phyloP scores from a whole-genome alignment of 495 filamentous ascomycete genomes.

The Copromyces sp. region DNA sequence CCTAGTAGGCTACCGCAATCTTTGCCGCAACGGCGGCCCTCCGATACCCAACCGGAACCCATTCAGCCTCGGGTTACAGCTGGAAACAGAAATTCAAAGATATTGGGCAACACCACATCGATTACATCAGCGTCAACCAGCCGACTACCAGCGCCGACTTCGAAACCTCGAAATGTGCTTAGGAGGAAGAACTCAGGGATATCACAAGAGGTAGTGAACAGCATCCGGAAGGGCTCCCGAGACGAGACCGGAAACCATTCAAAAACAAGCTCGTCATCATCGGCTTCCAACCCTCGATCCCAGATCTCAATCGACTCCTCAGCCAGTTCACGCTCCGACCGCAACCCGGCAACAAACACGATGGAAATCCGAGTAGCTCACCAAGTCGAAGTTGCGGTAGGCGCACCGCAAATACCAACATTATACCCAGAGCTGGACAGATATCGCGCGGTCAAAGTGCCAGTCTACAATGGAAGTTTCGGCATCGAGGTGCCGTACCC shows the following conservation, averaged over 20 bases:
- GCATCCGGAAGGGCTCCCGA: conserved; percentile 18
- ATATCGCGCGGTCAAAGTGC: conserved; percentile 33
- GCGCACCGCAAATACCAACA: conserved; percentile 23
- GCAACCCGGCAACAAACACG: conserved; percentile 29
- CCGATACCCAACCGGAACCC: conserved; percentile 15
- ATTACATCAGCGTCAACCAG: conserved; percentile 6
- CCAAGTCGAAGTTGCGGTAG: conserved; percentile 22
- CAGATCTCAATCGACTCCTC: conserved; percentile 21
- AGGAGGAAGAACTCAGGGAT: conserved; percentile 38
- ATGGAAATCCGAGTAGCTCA: conserved; percentile 28
- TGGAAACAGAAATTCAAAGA: conserved; percentile 10
- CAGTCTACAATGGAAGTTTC: conserved; percentile 14
- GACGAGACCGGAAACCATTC: conserved; percentile 18
- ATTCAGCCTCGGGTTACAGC: conserved; percentile 19
- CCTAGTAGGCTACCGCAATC: conserved; percentile 28
- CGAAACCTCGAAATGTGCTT: conserved; percentile 30
- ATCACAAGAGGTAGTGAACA: conserved; percentile 24
- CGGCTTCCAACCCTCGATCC: conserved; percentile 23
- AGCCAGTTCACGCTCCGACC: conserved; percentile 22
- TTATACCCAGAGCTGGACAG: conserved; percentile 46
- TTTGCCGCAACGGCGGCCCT: conserved; percentile 17
- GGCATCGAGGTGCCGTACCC: conserved; percentile 32
- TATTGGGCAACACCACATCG: conserved; percentile 3
- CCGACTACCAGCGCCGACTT: conserved; percentile 12
- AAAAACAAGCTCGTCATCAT: conserved; percentile 26